Conservation (phyloP, 495 filamentous ascomycete species). For the Cenococcum geophilum region DNA sequence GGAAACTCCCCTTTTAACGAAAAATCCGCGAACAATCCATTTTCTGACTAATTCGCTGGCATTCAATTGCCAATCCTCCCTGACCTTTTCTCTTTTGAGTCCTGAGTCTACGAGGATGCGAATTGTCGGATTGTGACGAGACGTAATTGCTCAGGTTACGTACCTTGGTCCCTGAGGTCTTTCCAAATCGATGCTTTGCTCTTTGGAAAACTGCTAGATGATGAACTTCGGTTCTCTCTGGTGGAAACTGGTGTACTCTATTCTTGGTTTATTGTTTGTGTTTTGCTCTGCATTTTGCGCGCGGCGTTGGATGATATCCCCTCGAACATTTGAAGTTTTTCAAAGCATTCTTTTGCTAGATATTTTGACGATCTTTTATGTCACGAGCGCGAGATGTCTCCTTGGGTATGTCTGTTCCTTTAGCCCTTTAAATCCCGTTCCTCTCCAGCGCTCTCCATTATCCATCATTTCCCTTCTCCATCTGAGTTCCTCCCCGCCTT, state of each 20-base stretch:
- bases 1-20: constrained; percentile 33
- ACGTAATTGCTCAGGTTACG: constrained; percentile 40
- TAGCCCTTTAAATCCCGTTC: constrained; percentile 36
- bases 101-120: constrained; percentile 30
- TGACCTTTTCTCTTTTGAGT: constrained; percentile 37
- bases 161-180: constrained; percentile 33
- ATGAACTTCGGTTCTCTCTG: constrained; percentile 19
- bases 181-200: constrained; percentile 20
- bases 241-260: constrained; percentile 26
- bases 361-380: constrained; percentile 14
- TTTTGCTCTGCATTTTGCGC: constrained; percentile 34
- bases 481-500: constrained; percentile 20
- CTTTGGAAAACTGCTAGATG: constrained; percentile 13
- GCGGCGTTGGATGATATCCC: constrained; percentile 32
- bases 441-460: constrained; percentile 19
- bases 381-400: constrained; percentile 27
- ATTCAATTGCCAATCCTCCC: constrained; percentile 28
- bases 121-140: constrained; percentile 27
- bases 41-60: constrained; percentile 32
- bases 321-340: constrained; percentile 27
- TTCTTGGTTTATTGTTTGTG: constrained; percentile 31
- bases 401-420: constrained; percentile 31
- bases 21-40: constrained; percentile 36
- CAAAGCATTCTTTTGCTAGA: constrained; percentile 6
- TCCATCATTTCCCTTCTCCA: constrained; percentile 18